Base-by-base conservation (phyloP, 257 asterid species). In the Jacaranda mimosifolia region DNA sequence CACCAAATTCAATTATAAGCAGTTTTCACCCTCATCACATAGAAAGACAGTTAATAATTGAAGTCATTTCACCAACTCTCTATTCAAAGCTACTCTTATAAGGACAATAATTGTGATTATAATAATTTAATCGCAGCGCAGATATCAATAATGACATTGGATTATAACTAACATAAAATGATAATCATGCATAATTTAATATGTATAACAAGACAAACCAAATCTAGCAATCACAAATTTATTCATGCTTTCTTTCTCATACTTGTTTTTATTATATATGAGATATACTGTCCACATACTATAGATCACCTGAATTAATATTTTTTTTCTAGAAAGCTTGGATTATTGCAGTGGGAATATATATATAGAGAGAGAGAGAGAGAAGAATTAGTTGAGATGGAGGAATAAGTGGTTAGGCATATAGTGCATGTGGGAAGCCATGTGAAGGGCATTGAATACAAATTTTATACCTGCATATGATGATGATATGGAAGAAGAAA, bases 401-500 rank as follows among this genome's bases (percentile, higher is more conserved):
- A 48, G 42, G 72, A 75, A 77, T 63, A 74, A 63, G 66, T 62
- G 68, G 81, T 59, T 82, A 67, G 73, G 35, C 71, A 71, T 74
- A 81, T 78, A 46, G 53, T 70, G 89, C 91, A 86, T 89, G 94
- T 91, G 85, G 83, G 79, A 76, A 83, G 85, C 84, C 91, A 87
- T 88, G 95, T 90, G 95, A 77, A 73, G 36, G 77, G 46, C 69
- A 74, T 77, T 77, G 68, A 70, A 79, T 62, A 72, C 14, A 26
- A 68, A 42, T 78, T 78, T 56, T 35, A 38, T 75, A 55, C 70
- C 18, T 69, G 59, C 63, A 66, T 46, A 75, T 63, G 53, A 48
- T 75, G 59, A 21, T 75, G 56, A 5, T 64, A 72, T 81, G 72
- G 76, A 80, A 63, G 69, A 62, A 79, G 39, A 72, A 55, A 70